Percentiles rank a stretch among this genome's conserved stretches.
phyloP scores from a whole-genome alignment of 495 filamentous ascomycete species.

The Pseudomonodictys pantanalensis region DNA sequence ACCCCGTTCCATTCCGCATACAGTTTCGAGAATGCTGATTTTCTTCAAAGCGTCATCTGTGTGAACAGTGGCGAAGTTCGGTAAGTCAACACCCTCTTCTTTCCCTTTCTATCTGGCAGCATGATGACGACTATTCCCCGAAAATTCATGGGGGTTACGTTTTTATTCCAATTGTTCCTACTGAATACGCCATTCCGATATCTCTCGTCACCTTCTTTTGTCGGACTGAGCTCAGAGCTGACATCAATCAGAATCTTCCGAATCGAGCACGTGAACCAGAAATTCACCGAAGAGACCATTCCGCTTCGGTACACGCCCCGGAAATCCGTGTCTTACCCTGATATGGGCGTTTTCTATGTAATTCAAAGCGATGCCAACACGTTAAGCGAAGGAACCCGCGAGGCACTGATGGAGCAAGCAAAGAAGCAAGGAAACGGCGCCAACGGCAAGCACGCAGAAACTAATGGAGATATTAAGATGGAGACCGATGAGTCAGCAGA shows the following conservation, averaged over 20 bases:
- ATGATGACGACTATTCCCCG: constrained; percentile 66
- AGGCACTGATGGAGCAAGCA: constrained; percentile 64
- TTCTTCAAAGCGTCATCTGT: constrained; percentile 93
- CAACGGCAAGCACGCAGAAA: neutral
- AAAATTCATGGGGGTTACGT: constrained; percentile 31
- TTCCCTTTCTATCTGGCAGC: constrained; percentile 35
- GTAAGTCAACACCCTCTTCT: constrained; percentile 54
- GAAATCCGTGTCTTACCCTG: constrained; percentile 81
- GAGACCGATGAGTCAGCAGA: constrained; percentile 63
- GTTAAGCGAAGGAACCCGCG: constrained; percentile 68
- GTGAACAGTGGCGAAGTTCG: constrained; percentile 86
- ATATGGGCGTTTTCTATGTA: constrained; percentile 84
- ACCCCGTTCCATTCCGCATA: constrained; percentile 87
- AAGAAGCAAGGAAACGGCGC: neutral
- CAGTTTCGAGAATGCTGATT: constrained; percentile 91
- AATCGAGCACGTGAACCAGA: constrained; percentile 80
- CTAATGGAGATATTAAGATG: constrained; percentile 9
- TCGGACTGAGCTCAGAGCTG: neutral
- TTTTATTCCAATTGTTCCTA: constrained; percentile 75
- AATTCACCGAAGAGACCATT: constrained; percentile 82
- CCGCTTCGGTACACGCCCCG: constrained; percentile 88
- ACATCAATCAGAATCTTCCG: constrained; percentile 72
- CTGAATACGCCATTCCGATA: constrained; percentile 50
- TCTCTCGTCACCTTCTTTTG: constrained; percentile 3
- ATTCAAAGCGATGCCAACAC: constrained; percentile 92